Evolutionary conservation across 805 yeast genomes (phyloP), one percentile per base, ranked within the genome.

Genomic region (Zygosaccharomyces bisporus): DNA sequence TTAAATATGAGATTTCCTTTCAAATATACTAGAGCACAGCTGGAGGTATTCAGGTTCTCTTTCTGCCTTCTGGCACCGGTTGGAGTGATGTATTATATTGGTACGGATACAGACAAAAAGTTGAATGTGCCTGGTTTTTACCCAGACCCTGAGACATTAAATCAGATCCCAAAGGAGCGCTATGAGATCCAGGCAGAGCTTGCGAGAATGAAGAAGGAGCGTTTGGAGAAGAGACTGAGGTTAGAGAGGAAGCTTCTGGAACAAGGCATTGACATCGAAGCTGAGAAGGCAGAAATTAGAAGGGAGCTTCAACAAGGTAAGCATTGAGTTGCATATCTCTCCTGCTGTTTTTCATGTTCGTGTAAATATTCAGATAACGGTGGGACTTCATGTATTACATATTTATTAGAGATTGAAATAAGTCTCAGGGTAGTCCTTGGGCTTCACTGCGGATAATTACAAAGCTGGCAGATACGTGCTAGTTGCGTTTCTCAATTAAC

Each of bases 101-200:
- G 98, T 61, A 76, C 84, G 31, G 90, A 90, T 56, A 84, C 97
- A 1, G 95, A 90, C 64, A 78, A 74, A 56, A 90, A 88, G 69
- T 80, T 90, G 64, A 86, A 88, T 60, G 81, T 89, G 38, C 95
- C 95, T 6, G 96, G 96, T 16, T 90, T 87, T 67, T 89, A 96
- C 95, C 98, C 98, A 2, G 97, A 89, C 63, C 96, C 96, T 33
- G 84, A 85, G 33, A 84, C 96, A 2, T 73, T 88, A 54, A 89
- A 90, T 62, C 83, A 86, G 67, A 82, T 90, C 27, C 98, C 98
- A 2, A 90, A 89, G 58, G 96, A 90, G 59, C 89, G 89, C 2
- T 86, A 83, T 57, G 96, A 90, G 61, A 87, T 90, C 47, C 83
- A 86, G 61, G 91, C 93, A 1, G 98, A 90, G 60, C 70, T 90